Evolutionary conservation across 2,329 filamentous ascomycete genomes (phyloP), one percentile per base, ranked within the genome.

Genomic region (Cordyceps cateniannulata): DNA sequence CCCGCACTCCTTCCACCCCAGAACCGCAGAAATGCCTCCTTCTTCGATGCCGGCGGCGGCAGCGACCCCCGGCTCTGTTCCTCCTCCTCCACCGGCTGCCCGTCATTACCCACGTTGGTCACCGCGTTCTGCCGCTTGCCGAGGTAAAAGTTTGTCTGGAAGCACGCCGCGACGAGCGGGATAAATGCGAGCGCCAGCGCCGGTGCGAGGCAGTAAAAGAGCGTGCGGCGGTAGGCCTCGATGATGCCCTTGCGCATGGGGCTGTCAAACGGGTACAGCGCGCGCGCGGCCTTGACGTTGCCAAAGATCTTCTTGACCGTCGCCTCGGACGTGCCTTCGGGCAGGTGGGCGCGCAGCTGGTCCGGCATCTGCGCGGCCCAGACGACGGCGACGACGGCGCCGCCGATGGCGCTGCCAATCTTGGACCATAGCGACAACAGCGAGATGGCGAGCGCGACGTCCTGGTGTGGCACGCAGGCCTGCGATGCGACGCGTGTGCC

Each of bases 371-470:
- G n/a, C n/a, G n/a, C n/a, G n/a, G n/a, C n/a, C n/a, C n/a, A n/a
- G n/a, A n/a, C n/a, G n/a, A n/a, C n/a, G n/a, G n/a, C n/a, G n/a
- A n/a, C n/a, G n/a, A n/a, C n/a, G n/a, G n/a, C n/a, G n/a, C n/a
- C n/a, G n/a, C n/a, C 22, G 44, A 78, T 66, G 24, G 76, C 73
- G 49, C 71, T 76, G 22, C 76, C 76, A 25, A 76, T 69, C n/a
- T n/a, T n/a, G n/a, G n/a, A n/a, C n/a, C n/a, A n/a, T n/a, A n/a
- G n/a, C n/a, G n/a, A n/a, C n/a, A n/a, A n/a, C n/a, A n/a, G n/a
- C n/a, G n/a, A n/a, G n/a, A n/a, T n/a, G n/a, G n/a, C n/a, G n/a
- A n/a, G n/a, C n/a, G n/a, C n/a, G n/a, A n/a, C n/a, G n/a, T n/a
- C n/a, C n/a, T n/a, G n/a, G n/a, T n/a, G n/a, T n/a, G n/a, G n/a